Evolutionary conservation across 2,329 filamentous ascomycete genomes (phyloP), one percentile per base, ranked within the genome.

Genomic region (Fusarium temperatum): DNA sequence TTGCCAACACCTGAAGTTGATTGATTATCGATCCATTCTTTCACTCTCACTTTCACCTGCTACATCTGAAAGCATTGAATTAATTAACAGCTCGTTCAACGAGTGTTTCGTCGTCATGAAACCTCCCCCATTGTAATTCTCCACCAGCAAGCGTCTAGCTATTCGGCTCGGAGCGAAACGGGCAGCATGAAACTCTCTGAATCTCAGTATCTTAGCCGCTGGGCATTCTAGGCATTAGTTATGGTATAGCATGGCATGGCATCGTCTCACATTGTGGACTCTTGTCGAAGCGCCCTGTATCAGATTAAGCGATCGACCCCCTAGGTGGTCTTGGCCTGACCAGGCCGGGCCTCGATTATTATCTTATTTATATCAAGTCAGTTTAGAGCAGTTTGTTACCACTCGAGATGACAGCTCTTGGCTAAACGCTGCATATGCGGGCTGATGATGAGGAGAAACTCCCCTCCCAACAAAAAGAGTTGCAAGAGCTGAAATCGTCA

Each of bases 221-320:
- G 42, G 48, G 26, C 22, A 55, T 28, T 38, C 63, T 58, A 39
- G 48, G 26, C n/a, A 55, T 28, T n/a, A n/a, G n/a, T n/a, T 38
- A 54, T 38, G 30, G 20, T 38, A 26, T 39, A 39, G 24, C 20
- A 28, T 36, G n/a, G 24, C 51, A 39, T 28, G 51, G 24, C 51
- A 71, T 71, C 45, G 66, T 60, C 47, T 71, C 69, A 63, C 42
- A 48, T 57, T 28, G 41, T 70, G 65, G 54, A 47, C 28, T 56
- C 32, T 57, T 53, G 44, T 32, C 44, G 62, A 74, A 74, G 63
- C 67, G 63, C 63, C 58, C 30, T 74, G 71, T 68, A 68, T 65
- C 71, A 68, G 55, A 61, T 66, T 68, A 64, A 75, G 51, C 61
- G 64, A 74, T 51, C 22, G 62, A 71, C 67, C 63, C 32, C 32